Conservation (phyloP, 108 stramenopile genomes). For the Skeletonema marinoi region DNA sequence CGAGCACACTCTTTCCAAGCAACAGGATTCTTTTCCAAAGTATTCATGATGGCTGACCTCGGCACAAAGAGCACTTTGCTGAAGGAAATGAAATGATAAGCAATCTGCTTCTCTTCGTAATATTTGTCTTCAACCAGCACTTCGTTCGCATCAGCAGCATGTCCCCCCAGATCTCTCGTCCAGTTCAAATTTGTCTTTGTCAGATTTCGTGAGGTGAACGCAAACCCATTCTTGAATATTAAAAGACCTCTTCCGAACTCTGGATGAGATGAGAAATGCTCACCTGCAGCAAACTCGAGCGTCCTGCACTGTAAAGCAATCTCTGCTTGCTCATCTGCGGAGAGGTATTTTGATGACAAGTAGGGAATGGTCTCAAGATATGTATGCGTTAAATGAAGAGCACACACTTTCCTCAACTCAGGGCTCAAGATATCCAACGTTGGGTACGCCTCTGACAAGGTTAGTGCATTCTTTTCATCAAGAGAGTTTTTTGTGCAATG, state of each 20-base stretch:
- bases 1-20: constrained; percentile 53
- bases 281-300: constrained; percentile 42
- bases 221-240: constrained; percentile 25
- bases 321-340: constrained; percentile 39
- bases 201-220: constrained; percentile 16
- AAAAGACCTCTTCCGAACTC: constrained; percentile 43
- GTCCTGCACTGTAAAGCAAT: constrained; percentile 25
- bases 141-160: constrained; percentile 33
- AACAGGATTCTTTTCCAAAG: constrained; percentile 24
- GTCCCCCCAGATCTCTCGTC: background rate
- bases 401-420: constrained; percentile 31
- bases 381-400: constrained; percentile 30
- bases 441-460: constrained; percentile 38
- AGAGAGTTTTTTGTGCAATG: background rate
- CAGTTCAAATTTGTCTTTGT: background rate
- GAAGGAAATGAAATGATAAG: constrained; percentile 36
- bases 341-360: constrained; percentile 46
- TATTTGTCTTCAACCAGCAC: constrained; percentile 48
- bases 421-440: constrained; percentile 30
- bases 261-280: constrained; percentile 19
- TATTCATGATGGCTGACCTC: constrained; percentile 19
- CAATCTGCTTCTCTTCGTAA: constrained; percentile 13
- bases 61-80: constrained; percentile 46
- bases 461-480: constrained; percentile 4
- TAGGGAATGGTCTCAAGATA: constrained; percentile 45